Conservation (phyloP, 257 asterid genomes). For the Fraxinus pennsylvanica region DNA sequence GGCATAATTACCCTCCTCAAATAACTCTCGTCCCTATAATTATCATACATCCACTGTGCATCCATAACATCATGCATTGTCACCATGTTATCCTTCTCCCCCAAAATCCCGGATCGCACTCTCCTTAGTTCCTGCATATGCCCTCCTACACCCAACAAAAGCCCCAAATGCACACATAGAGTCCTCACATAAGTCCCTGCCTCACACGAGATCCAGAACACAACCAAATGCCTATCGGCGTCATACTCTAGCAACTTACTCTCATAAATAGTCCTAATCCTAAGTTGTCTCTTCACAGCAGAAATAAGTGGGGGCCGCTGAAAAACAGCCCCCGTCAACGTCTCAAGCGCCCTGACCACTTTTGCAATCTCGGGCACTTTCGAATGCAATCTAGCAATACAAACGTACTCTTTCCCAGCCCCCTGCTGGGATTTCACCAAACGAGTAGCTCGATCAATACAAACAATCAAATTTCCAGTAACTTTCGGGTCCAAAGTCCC, state of each 20-base stretch:
- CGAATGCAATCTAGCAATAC: too few relatives aligned
- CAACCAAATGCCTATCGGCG: conserved; percentile 69
- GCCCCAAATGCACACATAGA: conserved; percentile 61
- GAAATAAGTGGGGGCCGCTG: conserved; percentile 91
- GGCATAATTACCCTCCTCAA: conserved; percentile 93
- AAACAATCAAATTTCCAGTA: too few relatives aligned
- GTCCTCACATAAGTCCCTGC: conserved; percentile 95
- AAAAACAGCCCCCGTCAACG: conserved; percentile 83
- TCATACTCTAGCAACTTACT: conserved; percentile 90
- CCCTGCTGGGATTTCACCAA: too few relatives aligned
- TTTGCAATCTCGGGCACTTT: conserved; percentile 66
- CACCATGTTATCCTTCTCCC: conserved; percentile 40
- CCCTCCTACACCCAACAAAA: too few relatives aligned
- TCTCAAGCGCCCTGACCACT: conserved; percentile 80
- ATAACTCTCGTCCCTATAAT: conserved; percentile 74
- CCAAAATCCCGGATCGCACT: conserved; percentile 80
- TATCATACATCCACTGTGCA: conserved; percentile 83
- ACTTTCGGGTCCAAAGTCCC: not conserved
- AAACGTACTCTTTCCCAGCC: too few relatives aligned
- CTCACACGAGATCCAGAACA: conserved; percentile 93
- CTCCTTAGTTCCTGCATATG: conserved; percentile 78
- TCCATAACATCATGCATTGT: conserved; percentile 92
- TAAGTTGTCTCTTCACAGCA: conserved; percentile 94
- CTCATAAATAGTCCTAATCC: conserved; percentile 28
- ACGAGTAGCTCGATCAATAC: too few relatives aligned